Conservation (phyloP, 1,284 basidiomycete species). For the Vanrija pseudolonga region DNA sequence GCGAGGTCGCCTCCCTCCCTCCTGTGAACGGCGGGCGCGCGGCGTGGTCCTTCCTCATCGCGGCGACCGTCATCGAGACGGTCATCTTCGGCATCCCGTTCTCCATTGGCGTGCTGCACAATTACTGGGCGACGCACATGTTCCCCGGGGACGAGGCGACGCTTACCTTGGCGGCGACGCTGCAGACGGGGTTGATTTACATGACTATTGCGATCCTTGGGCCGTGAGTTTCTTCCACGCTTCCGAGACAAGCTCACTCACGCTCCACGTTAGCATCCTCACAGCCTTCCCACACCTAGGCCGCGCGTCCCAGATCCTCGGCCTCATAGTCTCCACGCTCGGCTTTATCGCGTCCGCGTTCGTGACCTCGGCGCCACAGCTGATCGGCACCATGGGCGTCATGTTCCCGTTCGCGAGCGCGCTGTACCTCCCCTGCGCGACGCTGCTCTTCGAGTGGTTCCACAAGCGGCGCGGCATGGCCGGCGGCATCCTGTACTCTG, state of each 20-base stretch:
- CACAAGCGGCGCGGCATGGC: conserved; percentile 41
- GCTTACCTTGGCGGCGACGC: conserved; percentile 37
- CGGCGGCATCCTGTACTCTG: conserved; percentile 43
- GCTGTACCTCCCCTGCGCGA: conserved; percentile 44
- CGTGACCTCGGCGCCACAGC: conserved; percentile 37
- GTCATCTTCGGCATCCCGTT: conserved; percentile 47
- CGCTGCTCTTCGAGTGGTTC: conserved; percentile 48
- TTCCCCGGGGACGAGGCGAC: conserved; percentile 22
- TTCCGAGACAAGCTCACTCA: too few species aligned
- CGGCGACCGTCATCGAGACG: conserved; percentile 40
- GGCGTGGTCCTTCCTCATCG: conserved; percentile 45
- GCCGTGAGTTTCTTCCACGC: conserved; percentile 23
- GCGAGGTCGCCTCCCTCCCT: conserved; percentile 21
- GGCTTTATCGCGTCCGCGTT: conserved; percentile 37
- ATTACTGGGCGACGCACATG: conserved; percentile 39
- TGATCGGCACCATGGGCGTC: conserved; percentile 40
- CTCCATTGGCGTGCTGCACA: conserved; percentile 43
- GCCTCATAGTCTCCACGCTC: conserved; percentile 24
- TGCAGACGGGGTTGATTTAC: conserved; percentile 42
- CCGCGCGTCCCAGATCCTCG: conserved; percentile 25
- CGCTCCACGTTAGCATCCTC: conserved; percentile 26
- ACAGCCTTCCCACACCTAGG: conserved; percentile 29
- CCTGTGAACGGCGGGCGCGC: conserved; percentile 41
- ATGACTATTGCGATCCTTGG: conserved; percentile 32
- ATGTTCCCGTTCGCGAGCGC: conserved; percentile 43